These are phyloP conservation scores for Alternaria ventricosa DNA, from an alignment of 2,329 filamentous ascomycete genomes.

Conservation along the genomic window DNA sequence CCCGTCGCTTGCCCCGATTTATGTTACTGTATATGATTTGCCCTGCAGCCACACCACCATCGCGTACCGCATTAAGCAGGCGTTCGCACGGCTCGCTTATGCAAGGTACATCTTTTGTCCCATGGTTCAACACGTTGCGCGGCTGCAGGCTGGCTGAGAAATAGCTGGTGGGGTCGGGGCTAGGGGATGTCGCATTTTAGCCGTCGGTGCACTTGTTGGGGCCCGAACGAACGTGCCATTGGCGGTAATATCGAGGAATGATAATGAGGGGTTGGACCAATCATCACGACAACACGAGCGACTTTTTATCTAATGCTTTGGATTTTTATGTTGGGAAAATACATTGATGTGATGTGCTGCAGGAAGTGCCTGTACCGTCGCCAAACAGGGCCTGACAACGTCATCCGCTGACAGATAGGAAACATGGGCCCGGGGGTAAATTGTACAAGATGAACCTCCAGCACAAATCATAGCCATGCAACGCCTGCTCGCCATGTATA, in stretches of 20 bases:
- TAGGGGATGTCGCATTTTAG: neutral
- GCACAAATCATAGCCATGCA: neutral
- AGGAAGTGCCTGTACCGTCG: neutral
- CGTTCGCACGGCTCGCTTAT: slow-evolving; percentile 10
- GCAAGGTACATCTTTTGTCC: slow-evolving; percentile 10
- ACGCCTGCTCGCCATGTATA: neutral
- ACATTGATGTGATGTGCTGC: neutral
- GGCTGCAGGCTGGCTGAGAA: neutral
- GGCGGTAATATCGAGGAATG: neutral
- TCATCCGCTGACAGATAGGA: neutral
- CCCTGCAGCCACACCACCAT: neutral
- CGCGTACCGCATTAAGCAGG: neutral
- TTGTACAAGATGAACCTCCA: neutral
- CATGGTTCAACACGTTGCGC: neutral
- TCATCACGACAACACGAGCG: neutral
- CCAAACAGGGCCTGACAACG: neutral
- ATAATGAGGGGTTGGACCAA: neutral
- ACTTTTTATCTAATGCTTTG: neutral
- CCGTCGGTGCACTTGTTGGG: neutral
- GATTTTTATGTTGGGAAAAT: neutral
- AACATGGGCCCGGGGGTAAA: neutral
- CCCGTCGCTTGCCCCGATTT: neutral
- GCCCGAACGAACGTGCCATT: neutral
- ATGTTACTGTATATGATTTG: neutral
- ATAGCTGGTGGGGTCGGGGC: neutral